Conservation (phyloP, 129 eudicot species). For the Sambucus nigra region DNA sequence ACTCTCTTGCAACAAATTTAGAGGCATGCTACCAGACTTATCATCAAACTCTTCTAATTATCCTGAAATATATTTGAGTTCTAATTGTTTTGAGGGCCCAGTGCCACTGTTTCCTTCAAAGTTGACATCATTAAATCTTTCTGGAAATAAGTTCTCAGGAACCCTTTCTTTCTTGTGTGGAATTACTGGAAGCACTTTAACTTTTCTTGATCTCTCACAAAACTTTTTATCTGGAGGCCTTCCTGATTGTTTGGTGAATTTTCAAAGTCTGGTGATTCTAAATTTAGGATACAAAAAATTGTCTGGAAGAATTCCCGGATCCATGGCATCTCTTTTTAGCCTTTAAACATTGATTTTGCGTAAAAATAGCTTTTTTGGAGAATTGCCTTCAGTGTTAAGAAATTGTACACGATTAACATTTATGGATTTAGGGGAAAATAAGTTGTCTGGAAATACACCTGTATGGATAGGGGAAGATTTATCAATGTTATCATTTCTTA, state of each 20-base stretch:
- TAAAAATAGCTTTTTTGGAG: constrained; percentile 21
- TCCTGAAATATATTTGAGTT: constrained; percentile 7
- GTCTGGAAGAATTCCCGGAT: constrained; percentile 19
- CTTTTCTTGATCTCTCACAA: constrained; percentile 17
- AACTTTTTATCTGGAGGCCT: constrained; percentile 12
- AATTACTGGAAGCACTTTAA: background rate
- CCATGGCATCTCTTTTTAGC: constrained; percentile 7
- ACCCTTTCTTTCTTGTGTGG: background rate
- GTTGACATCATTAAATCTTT: background rate
- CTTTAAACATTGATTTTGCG: constrained; percentile 12
- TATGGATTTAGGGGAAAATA: constrained; percentile 19
- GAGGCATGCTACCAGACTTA: constrained; percentile 5
- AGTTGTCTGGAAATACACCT: constrained; percentile 14
- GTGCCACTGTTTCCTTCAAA: constrained; percentile 3
- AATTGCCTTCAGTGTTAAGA: constrained; percentile 16
- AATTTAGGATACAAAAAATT: constrained; percentile 27
- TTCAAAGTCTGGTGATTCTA: constrained; percentile 7
- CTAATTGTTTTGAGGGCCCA: constrained; percentile 4
- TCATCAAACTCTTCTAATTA: background rate
- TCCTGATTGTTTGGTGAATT: constrained; percentile 20
- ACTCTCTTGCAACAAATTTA: constrained; percentile 4
- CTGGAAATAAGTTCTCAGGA: constrained; percentile 11
- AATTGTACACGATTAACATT: constrained; percentile 6
- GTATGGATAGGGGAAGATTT: constrained; percentile 18
- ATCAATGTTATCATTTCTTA: background rate